phyloP scores from a whole-genome alignment of 345 rosid genomes.

The Lagerstroemia speciosa region DNA sequence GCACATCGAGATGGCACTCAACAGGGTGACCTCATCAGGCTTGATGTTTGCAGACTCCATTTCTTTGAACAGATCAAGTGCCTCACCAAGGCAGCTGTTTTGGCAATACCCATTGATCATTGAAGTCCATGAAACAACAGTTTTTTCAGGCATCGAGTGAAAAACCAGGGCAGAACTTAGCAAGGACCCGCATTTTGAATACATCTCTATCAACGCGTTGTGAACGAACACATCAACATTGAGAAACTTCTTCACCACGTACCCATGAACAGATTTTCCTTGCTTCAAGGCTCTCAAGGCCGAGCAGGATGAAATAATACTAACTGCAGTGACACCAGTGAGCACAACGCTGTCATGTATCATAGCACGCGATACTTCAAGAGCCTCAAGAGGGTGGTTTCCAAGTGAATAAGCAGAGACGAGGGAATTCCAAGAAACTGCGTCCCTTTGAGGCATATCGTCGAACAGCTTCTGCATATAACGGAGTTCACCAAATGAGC shows the following conservation, averaged over 20 bases:
- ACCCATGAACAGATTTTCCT: constrained; percentile 24
- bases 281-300: constrained; percentile 10
- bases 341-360: constrained; percentile 1
- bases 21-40: constrained; percentile 30
- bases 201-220: constrained; percentile 24
- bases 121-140: constrained; percentile 30
- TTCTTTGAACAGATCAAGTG: constrained; percentile 25
- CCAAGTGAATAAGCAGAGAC: constrained; percentile 15
- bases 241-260: constrained; percentile 6
- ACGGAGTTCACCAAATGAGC: constrained; percentile 2
- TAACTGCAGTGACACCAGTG: constrained; percentile 14
- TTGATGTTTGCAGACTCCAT: constrained; percentile 21
- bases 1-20: constrained; percentile 29
- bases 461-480: constrained; percentile 17
- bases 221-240: constrained; percentile 19
- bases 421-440: constrained; percentile 27
- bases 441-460: constrained; percentile 23
- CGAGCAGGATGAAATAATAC: constrained; percentile 16
- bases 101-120: constrained; percentile 24
- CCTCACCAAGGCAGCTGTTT: constrained; percentile 22
- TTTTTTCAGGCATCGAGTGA: constrained; percentile 15
- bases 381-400: constrained; percentile 13
- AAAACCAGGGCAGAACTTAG: constrained; percentile 17
- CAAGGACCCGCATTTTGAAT: constrained; percentile 21
- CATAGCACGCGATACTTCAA: constrained; percentile 14